phyloP scores from a whole-genome alignment of 1,139 yeast genomes.

The Candida smagusa region DNA sequence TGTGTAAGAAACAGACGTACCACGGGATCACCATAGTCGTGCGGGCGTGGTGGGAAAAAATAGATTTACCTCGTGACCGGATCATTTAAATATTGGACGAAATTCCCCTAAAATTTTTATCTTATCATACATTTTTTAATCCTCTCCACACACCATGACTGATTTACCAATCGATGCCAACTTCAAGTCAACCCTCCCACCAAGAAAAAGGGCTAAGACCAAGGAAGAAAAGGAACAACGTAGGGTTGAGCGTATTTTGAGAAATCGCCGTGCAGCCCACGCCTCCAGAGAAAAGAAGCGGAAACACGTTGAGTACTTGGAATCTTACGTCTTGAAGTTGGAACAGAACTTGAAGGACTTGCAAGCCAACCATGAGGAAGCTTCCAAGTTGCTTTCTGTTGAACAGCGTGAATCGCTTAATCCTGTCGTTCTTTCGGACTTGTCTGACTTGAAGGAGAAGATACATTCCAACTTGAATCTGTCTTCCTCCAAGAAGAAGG shows the following conservation, averaged over 20 bases:
- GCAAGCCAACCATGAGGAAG: constrained; percentile 22
- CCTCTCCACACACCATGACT: constrained; percentile 8
- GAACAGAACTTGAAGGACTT: constrained; percentile 35
- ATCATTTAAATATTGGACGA: constrained; percentile 6
- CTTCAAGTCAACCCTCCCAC: constrained; percentile 64
- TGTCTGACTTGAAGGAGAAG: constrained; percentile 30
- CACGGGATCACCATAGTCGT: background rate
- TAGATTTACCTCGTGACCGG: background rate
- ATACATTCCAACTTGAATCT: constrained; percentile 30
- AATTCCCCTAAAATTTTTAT: background rate
- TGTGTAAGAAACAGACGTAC: background rate
- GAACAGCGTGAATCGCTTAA: constrained; percentile 13
- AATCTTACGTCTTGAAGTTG: constrained; percentile 53
- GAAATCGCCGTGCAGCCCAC: constrained; percentile 97
- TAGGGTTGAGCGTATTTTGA: constrained; percentile 82
- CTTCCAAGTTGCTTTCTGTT: constrained; percentile 12
- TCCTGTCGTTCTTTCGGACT: constrained; percentile 21
- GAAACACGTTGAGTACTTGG: constrained; percentile 83
- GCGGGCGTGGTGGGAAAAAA: background rate
- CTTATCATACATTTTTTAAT: background rate
- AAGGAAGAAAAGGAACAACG: constrained; percentile 97
- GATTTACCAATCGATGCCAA: constrained; percentile 15
- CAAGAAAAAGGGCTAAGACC: constrained; percentile 94
- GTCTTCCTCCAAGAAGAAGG: constrained; percentile 10
- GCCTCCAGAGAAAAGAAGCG: constrained; percentile 96